Evolutionary conservation across 441 rosid species (phyloP), one percentile per base, ranked within the genome.

Genomic region (Hura crepitans): DNA sequence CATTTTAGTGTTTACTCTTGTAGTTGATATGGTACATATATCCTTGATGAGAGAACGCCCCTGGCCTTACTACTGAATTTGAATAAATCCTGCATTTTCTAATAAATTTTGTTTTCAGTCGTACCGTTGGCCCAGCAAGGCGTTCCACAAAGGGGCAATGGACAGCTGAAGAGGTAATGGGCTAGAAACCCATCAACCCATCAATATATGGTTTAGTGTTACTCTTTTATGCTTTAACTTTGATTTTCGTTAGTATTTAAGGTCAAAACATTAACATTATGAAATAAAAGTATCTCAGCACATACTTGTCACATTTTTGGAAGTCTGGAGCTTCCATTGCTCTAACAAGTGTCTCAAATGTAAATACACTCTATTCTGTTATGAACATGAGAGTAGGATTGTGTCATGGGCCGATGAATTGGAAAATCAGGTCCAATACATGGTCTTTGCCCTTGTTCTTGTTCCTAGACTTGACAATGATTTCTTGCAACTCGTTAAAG

Each of bases 91-190:
- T 31, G 46, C 17, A 25, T 43, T 4, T 59, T 68, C 6, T 17
- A 1, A 22, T 43, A 22, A n/a, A n/a, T 20, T 59, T 5, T n/a
- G 8, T 53, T 75, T 81, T 51, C 73, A 95, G 99, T 87, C 86
- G 97, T 80, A 92, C 96, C 30, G 90, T 87, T 81, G 99, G 97
- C 75, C 99, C 99, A 51, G 79, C 99, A 70, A 89, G 99, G 77
- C 97, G 99, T 71, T 95, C 99, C 23, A 90, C 99, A 47, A 93
- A 90, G 80, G 99, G 99, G 70, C 97, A 92, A 73, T 95, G 99
- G 99, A 95, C 97, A 69, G 85, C 99, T 49, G 99, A 92, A 75
- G 99, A 95, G 96, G 99, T 95, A 70, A 65, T 39, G 27, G 17
- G 59, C 67, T 66, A 43, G 54, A 63, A 18, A 42, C 15, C 6